A percentile compares a stretch with the other conserved stretches of the same genome.
Evolutionary conservation across 169 alveolate genomes (phyloP).

Genomic region (Plasmodium sp.): DNA sequence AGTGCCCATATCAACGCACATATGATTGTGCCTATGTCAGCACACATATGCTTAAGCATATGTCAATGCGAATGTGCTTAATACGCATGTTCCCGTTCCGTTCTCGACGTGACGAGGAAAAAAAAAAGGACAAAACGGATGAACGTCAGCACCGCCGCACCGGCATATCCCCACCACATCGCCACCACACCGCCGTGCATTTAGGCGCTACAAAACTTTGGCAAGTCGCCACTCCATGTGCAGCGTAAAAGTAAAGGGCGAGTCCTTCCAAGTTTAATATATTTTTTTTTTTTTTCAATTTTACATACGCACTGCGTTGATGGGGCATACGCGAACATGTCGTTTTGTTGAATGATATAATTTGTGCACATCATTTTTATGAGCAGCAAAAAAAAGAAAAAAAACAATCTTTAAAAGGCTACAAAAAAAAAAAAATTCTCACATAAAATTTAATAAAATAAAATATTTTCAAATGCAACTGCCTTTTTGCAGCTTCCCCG

Average conservation of each 20-base stretch:
- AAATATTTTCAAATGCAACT: not conserved
- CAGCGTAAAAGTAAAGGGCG: not conserved
- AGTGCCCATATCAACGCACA: not conserved
- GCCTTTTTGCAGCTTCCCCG: not conserved
- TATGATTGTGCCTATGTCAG: not conserved
- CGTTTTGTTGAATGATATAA: not conserved
- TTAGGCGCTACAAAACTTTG: not conserved
- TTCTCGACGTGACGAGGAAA: not conserved
- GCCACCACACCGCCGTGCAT: not conserved
- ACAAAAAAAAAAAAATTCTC: not conserved
- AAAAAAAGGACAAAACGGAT: not conserved
- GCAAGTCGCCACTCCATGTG: not conserved
- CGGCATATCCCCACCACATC: not conserved
- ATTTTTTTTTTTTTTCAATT: not conserved
- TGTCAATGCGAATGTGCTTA: not conserved
- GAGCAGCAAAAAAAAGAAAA: not conserved
- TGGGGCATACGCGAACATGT: not conserved
- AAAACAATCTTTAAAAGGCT: not conserved
- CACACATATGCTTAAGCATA: not conserved
- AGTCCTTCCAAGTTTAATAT: not conserved
- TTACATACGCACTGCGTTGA: not conserved
- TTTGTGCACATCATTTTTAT: not conserved
- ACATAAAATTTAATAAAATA: slow-evolving; percentile 1
- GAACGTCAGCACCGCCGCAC: not conserved
- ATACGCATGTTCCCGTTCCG: not conserved